Base-by-base conservation (phyloP, 306 rosid genomes). In the Medicago ruthenica region DNA sequence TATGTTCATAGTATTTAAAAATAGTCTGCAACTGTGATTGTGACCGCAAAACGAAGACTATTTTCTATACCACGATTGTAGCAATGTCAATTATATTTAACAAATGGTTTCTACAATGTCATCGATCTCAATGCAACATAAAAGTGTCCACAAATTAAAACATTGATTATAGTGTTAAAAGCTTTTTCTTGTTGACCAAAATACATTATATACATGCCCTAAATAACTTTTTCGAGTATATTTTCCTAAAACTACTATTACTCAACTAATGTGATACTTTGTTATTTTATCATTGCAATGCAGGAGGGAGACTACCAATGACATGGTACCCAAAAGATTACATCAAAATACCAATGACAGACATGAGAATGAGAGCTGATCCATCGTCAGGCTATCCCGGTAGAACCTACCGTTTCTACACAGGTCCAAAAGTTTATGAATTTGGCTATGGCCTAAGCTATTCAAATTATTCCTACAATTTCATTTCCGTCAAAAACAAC, bases 401-500 rank as follows among this genome's bases (percentile, higher is more conserved):
- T 0, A 86, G 99, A 42, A 89, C 99, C 18, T 92, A 92, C 79
- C 83, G 96, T 55, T 95, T 95, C 82, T 95, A 90, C 87, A 77
- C 45, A 8, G 99, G 99, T 18, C 80, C 71, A 31, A 90, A 69
- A 34, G 89, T 95, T 4, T 92, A 79, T 13, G 92, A 95, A 73
- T 95, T 95, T 7, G 99, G 97, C 40, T 88, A 80, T 16, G 99
- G 97, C 60, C 88, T 95, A 76, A 90, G 99, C 86, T 95, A 92
- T 92, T 82, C 99, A 7, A 85, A 80, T 13, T 84, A 87, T 57
- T 76, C 81, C 54, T 87, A 95, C 57, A 65, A 88, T 21, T 76
- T 95, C 67, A 70, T 82, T n/a, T 84, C 93, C 1, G 77, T 67
- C 3, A 48, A 83, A 18, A 80, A 74, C 1, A 79, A 76, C 70